phyloP scores from a whole-genome alignment of 192 early-diverging fungal species.

The Gonapodya prolifera region DNA sequence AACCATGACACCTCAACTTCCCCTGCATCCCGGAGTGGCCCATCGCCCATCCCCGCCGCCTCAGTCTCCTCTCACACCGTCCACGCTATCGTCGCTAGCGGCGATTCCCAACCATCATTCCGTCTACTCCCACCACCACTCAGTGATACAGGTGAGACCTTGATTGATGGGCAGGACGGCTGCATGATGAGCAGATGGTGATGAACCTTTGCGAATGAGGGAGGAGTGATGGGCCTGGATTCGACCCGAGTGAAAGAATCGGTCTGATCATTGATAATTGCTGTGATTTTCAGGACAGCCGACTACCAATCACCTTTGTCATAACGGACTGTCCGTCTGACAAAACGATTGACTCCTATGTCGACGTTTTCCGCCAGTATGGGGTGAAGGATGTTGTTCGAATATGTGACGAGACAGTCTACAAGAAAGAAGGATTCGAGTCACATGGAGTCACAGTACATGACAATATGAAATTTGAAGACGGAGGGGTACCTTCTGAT shows the following conservation, averaged over 20 bases:
- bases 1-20: neutral
- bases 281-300: neutral
- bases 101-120: neutral
- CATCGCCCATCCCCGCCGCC: neutral
- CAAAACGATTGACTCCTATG: neutral
- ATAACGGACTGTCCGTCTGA: neutral
- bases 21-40: neutral
- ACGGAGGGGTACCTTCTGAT: conserved; percentile 2
- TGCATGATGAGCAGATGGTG: no score
- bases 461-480: conserved; percentile 3
- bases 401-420: neutral
- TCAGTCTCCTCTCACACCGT: neutral
- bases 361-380: neutral
- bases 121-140: neutral
- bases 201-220: no score
- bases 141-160: neutral
- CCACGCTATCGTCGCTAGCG: neutral
- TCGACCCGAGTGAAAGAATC: no score
- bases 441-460: neutral
- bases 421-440: neutral
- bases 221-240: no score
- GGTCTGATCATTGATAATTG: no score
- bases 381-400: conserved; percentile 1
- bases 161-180: no score
- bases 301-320: neutral